A percentile compares a stretch with the other conserved stretches of the same genome.
These are phyloP conservation scores for Crotalaria pallida DNA, from an alignment of 306 rosid species.

Conservation along the genomic window DNA sequence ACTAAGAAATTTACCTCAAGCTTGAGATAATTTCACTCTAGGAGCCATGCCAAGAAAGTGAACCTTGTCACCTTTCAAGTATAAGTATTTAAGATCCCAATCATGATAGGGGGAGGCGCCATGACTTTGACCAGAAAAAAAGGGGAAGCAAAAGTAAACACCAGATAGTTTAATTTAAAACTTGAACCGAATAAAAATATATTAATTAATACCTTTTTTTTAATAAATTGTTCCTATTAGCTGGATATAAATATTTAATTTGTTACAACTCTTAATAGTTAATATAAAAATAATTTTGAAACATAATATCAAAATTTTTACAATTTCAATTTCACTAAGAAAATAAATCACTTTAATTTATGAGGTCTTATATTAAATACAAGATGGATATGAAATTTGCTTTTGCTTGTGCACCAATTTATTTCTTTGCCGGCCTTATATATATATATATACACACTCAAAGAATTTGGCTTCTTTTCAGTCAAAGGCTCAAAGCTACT, in stretches of 20 bases:
- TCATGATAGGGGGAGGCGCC: constrained; percentile 27
- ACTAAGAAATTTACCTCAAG: background rate
- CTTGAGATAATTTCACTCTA: background rate
- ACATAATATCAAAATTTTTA: too few relatives aligned
- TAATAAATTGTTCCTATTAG: too few relatives aligned
- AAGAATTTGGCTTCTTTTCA: constrained; percentile 2
- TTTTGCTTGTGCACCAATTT: constrained; percentile 43
- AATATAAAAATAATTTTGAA: too few relatives aligned
- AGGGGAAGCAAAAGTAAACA: constrained; percentile 20
- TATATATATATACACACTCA: constrained; percentile 31
- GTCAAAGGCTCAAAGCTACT: constrained; percentile 34
- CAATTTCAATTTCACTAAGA: too few relatives aligned
- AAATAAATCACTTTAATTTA: too few relatives aligned
- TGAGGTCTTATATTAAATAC: too few relatives aligned
- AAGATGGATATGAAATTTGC: background rate
- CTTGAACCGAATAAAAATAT: too few relatives aligned
- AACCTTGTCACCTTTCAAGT: background rate
- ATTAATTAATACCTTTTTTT: too few relatives aligned
- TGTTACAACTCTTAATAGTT: too few relatives aligned
- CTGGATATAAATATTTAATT: too few relatives aligned
- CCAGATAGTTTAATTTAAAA: constrained; percentile 20
- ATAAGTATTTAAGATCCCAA: constrained; percentile 31
- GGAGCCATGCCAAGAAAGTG: constrained; percentile 14
- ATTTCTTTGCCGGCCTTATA: constrained; percentile 24
- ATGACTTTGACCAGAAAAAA: constrained; percentile 33